A percentile compares a stretch with the other conserved stretches of the same genome.
These are phyloP conservation scores for Candida dendrica DNA, from an alignment of 805 yeast species.

Conservation along the genomic window DNA sequence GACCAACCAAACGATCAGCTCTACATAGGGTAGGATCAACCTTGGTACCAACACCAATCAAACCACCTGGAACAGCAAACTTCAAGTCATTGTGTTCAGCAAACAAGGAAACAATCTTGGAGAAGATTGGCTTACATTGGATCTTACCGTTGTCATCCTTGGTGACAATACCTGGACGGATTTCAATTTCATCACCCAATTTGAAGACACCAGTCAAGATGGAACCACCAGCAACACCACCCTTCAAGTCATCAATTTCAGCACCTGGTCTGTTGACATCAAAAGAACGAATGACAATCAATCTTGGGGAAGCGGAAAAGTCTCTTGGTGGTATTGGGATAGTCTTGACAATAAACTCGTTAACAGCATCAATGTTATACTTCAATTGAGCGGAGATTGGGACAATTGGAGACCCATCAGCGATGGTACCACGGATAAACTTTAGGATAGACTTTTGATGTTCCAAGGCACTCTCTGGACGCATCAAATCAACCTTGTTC, in stretches of 20 bases:
- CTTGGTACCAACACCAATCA: constrained; percentile 98
- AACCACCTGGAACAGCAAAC: constrained; percentile 99
- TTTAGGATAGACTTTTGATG: constrained; percentile 89
- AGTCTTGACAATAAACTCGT: constrained; percentile 88
- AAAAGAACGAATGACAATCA: constrained; percentile 95
- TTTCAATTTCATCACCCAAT: constrained; percentile 96
- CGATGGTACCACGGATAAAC: constrained; percentile 95
- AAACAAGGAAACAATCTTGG: constrained; percentile 86
- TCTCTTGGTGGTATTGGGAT: constrained; percentile 97
- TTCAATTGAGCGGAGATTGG: constrained; percentile 98
- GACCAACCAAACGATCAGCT: constrained; percentile 98
- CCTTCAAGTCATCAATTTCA: constrained; percentile 92
- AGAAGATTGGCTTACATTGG: constrained; percentile 92
- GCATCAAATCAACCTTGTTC: constrained; percentile 97
- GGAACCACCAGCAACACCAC: constrained; percentile 99
- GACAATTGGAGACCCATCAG: constrained; percentile 98
- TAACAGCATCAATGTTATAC: constrained; percentile 97
- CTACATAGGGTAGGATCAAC: constrained; percentile 98
- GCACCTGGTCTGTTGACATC: constrained; percentile 99
- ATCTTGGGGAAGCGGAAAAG: constrained; percentile 86
- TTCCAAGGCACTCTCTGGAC: constrained; percentile 92
- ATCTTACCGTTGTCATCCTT: constrained; percentile 83
- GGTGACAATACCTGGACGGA: constrained; percentile 98
- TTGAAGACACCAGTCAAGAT: constrained; percentile 94
- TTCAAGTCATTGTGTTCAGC: constrained; percentile 97